Evolutionary conservation across 148 eudicot species (phyloP), one percentile per base, ranked within the genome.

Genomic region (Diospyros lotus): DNA sequence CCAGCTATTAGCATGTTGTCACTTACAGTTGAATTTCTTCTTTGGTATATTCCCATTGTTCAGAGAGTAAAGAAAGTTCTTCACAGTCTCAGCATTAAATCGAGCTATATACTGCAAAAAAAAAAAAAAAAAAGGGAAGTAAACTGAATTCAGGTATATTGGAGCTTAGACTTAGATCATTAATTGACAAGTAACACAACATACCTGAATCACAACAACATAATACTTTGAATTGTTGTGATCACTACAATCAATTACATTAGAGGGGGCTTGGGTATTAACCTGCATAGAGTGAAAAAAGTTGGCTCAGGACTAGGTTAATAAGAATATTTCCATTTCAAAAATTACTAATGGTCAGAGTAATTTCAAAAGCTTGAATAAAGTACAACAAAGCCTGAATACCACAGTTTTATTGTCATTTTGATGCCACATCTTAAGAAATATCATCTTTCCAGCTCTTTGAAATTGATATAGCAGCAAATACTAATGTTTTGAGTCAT

Each of bases 21-120:
- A 88, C 99, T 89, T 79, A 96, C 99, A 83, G 73, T 96, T 96
- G 80, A 96, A 82, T 84, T 87, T 95, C 93, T 96, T 96, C 82
- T 96, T 93, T 1, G 99, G 88, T 58, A 93, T 79, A 84, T 88
- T 91, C 73, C 97, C 99, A 77, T 86, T 73, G 61, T 96, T 96
- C 78, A 96, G 85, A 2, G 85, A 55, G 76, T 96, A 91, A 28
- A 96, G 84, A 74, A 90, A 96, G 77, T 84, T 96, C 85, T 92
- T 96, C 73, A 93, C 98, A 72, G 87, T 84, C 45, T 96, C 99
- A 44, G 99, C 99, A 89, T 69, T 96, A 75, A 96, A 91, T 60
- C 94, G 86, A 73, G 99, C 98, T 69, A 91, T 87, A 76, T 96
- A 96, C 99, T 96, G 90, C 79, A 81, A 77, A 74, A 60, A 69